Percentiles rank a stretch among this genome's conserved stretches.
Evolutionary conservation across 139 green algal species (phyloP).

Genomic region (Parachlorella kessleri): DNA sequence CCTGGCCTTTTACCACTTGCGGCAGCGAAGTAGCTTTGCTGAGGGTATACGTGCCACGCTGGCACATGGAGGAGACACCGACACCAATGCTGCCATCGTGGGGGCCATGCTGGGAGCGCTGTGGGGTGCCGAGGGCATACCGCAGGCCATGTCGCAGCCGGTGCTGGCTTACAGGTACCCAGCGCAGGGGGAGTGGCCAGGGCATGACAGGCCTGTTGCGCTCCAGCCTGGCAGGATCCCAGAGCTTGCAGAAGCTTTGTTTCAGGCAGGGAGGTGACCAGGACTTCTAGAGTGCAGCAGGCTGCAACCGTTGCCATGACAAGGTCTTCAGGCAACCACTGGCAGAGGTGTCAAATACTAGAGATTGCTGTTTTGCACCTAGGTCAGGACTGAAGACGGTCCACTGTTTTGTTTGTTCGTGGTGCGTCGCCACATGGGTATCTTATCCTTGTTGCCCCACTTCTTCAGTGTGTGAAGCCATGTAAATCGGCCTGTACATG

Average conservation of each 20-base stretch:
- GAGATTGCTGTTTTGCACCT: too few relatives aligned
- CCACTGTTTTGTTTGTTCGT: too few relatives aligned
- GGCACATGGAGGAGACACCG: constrained; percentile 52
- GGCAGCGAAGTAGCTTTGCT: constrained; percentile 7
- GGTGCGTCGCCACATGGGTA: too few relatives aligned
- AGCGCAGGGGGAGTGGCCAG: background rate
- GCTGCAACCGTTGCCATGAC: too few relatives aligned
- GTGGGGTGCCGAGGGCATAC: constrained; percentile 29
- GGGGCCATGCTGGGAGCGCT: constrained; percentile 52
- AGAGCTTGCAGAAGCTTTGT: background rate
- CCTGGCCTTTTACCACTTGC: constrained; percentile 32
- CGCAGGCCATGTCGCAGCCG: background rate
- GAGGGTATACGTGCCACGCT: constrained; percentile 39
- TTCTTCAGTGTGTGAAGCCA: too few relatives aligned
- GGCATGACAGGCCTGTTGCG: background rate
- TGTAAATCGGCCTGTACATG: too few relatives aligned
- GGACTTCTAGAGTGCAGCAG: too few relatives aligned
- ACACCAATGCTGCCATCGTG: constrained; percentile 68
- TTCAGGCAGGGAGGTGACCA: background rate
- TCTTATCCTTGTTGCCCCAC: too few relatives aligned
- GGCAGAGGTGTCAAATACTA: too few relatives aligned
- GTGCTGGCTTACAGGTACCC: background rate
- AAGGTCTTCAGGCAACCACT: too few relatives aligned
- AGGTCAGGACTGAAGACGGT: too few relatives aligned
- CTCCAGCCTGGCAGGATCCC: background rate